Base-by-base conservation (phyloP, 495 filamentous ascomycete species). In the Penicillium roqueforti region DNA sequence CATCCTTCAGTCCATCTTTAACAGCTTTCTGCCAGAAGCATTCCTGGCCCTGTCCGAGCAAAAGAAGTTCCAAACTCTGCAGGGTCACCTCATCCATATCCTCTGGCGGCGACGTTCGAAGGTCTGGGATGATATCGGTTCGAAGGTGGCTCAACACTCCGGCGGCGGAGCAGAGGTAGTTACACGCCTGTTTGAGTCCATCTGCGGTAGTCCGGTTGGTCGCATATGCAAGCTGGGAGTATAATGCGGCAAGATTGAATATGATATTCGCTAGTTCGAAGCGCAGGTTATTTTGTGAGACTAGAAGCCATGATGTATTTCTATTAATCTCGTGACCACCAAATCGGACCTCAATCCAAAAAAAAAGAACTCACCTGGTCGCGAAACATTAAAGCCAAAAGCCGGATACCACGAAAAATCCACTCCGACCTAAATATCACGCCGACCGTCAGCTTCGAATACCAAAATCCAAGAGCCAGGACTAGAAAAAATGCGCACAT, bases 11-110 rank as follows among this genome's bases (percentile, higher is more conserved):
- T 10, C 85, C 85, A 65, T 97, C 93, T 76, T 92, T 92, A 19
- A 96, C 93, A 2, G 95, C 93, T 65, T 96, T 97, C 50, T 92
- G 87, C 93, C 93, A 98, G 69, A 92, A 97, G 66, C 92, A 97
- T 69, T 98, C 93, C 61, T 98, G 93, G 32, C 85, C 91, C 65
- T 98, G 92, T 13, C 90, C 93, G 1, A 98, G 78, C 44, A 95
- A 78, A 31, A 98, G 78, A 62, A 92, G 80, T 56, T 89, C 85
- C 16, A 97, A 74, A 47, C 89, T 89, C 59, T 91, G 87, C 23
- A 98, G 71, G 0, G 92, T 95, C 63, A 87, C 79, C 19, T 82
- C 79, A 64, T 98, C 93, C 93, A 98, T 96, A 57, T 98, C 93
- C 68, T 97, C 93, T 2, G 92, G 91, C 3, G 91, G 89, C 0